Percentiles rank a stretch among this genome's conserved stretches.
Conservation (phyloP, 768 basidiomycete genomes). For the Crucibulum laeve region DNA sequence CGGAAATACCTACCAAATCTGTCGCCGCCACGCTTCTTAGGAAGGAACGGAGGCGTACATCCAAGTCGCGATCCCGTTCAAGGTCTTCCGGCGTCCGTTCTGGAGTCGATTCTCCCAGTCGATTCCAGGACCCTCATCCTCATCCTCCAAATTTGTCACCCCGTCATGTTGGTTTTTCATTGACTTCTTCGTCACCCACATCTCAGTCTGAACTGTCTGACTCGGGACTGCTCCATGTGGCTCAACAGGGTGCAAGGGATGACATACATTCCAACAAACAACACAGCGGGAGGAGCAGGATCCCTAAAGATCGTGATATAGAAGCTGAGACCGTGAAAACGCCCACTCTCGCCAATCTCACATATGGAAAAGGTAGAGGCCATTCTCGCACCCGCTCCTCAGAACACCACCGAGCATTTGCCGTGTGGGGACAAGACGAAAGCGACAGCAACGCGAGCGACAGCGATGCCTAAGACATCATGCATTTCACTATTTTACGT, state of each 20-base stretch:
- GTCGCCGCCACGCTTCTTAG: constrained; percentile 26
- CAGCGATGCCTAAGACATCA: constrained; percentile 33
- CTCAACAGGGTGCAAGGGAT: constrained; percentile 28
- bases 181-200: constrained; percentile 26
- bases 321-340: constrained; percentile 55
- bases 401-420: constrained; percentile 62
- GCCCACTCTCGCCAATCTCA: constrained; percentile 46
- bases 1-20: constrained; percentile 16
- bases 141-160: constrained; percentile 41
- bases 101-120: constrained; percentile 61
- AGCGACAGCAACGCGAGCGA: constrained; percentile 84
- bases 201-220: constrained; percentile 35
- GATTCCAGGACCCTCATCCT: constrained; percentile 49
- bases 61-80: constrained; percentile 39
- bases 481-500: background rate
- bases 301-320: constrained; percentile 55
- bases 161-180: constrained; percentile 50
- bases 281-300: constrained; percentile 47
- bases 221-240: constrained; percentile 14
- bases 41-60: constrained; percentile 22
- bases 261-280: constrained; percentile 22
- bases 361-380: constrained; percentile 23
- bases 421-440: constrained; percentile 86
- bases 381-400: constrained; percentile 31
- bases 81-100: constrained; percentile 39